phyloP scores from a whole-genome alignment of 2,329 filamentous ascomycete species.

The Penicillium olsonii region DNA sequence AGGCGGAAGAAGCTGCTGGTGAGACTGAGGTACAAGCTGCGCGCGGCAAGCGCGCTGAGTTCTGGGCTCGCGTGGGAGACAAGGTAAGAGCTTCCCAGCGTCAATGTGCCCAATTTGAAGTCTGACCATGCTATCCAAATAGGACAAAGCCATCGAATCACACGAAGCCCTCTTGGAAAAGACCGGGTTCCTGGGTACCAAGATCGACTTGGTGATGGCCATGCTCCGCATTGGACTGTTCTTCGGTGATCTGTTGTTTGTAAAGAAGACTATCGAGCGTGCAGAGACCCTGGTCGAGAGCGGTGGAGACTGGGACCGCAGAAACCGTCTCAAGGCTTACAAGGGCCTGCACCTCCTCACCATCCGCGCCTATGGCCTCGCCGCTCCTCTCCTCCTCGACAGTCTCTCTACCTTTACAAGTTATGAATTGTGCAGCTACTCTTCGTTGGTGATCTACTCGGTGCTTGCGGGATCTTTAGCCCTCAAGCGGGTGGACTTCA shows the following conservation, averaged over 20 bases:
- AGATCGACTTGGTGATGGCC: slow-evolving; percentile 94
- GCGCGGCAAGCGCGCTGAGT: slow-evolving; percentile 91
- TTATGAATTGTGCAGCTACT: slow-evolving; percentile 98
- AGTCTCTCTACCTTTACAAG: slow-evolving; percentile 97
- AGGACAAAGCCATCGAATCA: slow-evolving; percentile 92
- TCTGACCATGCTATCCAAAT: slow-evolving; percentile 11
- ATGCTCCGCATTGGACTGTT: slow-evolving; percentile 96
- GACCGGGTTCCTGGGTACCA: slow-evolving; percentile 93
- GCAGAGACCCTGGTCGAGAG: slow-evolving; percentile 88
- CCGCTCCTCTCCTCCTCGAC: slow-evolving; percentile 91
- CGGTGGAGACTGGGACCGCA: slow-evolving; percentile 96
- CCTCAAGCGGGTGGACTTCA: slow-evolving; percentile 96
- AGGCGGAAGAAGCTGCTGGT: slow-evolving; percentile 92
- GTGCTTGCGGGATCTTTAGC: slow-evolving; percentile 93
- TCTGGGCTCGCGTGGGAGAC: slow-evolving; percentile 92
- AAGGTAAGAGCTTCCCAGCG: slow-evolving; percentile 63
- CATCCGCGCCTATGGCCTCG: slow-evolving; percentile 83
- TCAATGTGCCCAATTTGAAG: slow-evolving; percentile 1
- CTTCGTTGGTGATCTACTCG: slow-evolving; percentile 89
- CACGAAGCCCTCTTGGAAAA: slow-evolving; percentile 96
- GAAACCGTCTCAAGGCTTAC: slow-evolving; percentile 98
- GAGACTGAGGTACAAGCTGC: slow-evolving; percentile 94
- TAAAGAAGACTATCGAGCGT: slow-evolving; percentile 91
- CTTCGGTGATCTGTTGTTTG: slow-evolving; percentile 87
- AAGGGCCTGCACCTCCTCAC: slow-evolving; percentile 92